Percentiles rank a stretch among this genome's conserved stretches.
Conservation (phyloP, 306 rosid species). For the Inga oerstediana region DNA sequence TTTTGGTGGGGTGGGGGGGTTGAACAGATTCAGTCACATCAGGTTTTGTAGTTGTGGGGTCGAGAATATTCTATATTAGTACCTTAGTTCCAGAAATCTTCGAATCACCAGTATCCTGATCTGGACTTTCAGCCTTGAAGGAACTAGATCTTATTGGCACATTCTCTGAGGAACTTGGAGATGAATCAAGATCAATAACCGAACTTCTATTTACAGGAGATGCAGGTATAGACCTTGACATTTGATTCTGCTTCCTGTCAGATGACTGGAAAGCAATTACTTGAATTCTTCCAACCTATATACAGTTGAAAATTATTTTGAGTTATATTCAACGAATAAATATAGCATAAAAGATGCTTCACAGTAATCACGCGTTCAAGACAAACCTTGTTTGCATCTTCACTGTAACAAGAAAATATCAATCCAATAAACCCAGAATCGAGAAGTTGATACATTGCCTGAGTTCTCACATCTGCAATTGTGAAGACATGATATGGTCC, state of each 20-base stretch:
- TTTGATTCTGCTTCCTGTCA: constrained; percentile 79
- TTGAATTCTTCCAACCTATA: constrained; percentile 94
- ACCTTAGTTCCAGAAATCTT: constrained; percentile 63
- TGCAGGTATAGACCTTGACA: constrained; percentile 59
- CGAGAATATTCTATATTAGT: constrained; percentile 30
- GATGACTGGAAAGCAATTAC: constrained; percentile 98
- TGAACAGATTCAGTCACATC: constrained; percentile 6
- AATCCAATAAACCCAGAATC: constrained; percentile 97
- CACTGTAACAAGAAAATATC: constrained; percentile 93
- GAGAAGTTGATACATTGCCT: constrained; percentile 96
- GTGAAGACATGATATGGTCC: neutral
- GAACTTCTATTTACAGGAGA: constrained; percentile 73
- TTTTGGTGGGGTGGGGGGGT: neutral
- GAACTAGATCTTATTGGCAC: constrained; percentile 45
- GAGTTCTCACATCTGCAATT: constrained; percentile 85
- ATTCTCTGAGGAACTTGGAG: constrained; percentile 85
- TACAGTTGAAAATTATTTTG: constrained; percentile 26
- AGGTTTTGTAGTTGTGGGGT: neutral
- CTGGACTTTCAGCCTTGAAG: constrained; percentile 58
- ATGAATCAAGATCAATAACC: constrained; percentile 82
- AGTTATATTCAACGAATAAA: constrained; percentile 23
- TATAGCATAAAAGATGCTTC: constrained; percentile 21
- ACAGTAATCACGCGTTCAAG: constrained; percentile 25
- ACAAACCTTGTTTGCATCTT: constrained; percentile 85
- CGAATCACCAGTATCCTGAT: constrained; percentile 84